Base-by-base conservation (phyloP, 805 yeast genomes). In the Saccharomycopsis fibuligera region DNA sequence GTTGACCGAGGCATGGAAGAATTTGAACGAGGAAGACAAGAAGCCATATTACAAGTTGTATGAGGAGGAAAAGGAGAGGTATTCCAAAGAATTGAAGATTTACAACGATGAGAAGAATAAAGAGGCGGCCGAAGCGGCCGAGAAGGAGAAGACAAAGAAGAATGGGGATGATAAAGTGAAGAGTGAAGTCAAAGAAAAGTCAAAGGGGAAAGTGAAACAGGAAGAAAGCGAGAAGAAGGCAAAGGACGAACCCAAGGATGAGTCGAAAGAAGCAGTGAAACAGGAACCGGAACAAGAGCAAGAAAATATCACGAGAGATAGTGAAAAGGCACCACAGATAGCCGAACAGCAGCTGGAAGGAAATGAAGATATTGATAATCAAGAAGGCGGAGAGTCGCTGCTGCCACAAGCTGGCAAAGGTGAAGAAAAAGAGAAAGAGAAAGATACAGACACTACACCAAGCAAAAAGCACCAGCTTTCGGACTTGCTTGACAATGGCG, bases 1-100 rank as follows among this genome's bases (percentile, higher is more conserved):
- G 14, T 70, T 90, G 69, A 79, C 95, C 1, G 96, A 86, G 54
- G 81, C 83, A 3, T 90, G 97, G 97, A 86, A 86, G 59, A 71
- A 68, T 45, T 70, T 90, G 57, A 76, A 72, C 49, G 83, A 80
- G 35, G 84, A 79, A 25, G 86, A 75, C 8, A 76, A 86, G 49
- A 78, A 77, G 55, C 89, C 90, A 2, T 90, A 78, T 62, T 79
- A 79, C 58, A 81, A 83, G 49, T 65, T 84, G 45, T 88, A 83
- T 61, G 90, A 82, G 59, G 85, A 83, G 45, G 96, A 87, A 57
- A 79, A 83, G 58, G 75, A 75, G 49, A 75, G 95, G 61, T 89
- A 87, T 61, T 77, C 78, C 46, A 73, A 70, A 44, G 95, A 88
- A 59, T 79, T 87, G 82, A 76, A 69, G 45, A 76, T 64, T 6